phyloP scores from a whole-genome alignment of 1,284 basidiomycete genomes.

The Coniferiporia sulphurascens region DNA sequence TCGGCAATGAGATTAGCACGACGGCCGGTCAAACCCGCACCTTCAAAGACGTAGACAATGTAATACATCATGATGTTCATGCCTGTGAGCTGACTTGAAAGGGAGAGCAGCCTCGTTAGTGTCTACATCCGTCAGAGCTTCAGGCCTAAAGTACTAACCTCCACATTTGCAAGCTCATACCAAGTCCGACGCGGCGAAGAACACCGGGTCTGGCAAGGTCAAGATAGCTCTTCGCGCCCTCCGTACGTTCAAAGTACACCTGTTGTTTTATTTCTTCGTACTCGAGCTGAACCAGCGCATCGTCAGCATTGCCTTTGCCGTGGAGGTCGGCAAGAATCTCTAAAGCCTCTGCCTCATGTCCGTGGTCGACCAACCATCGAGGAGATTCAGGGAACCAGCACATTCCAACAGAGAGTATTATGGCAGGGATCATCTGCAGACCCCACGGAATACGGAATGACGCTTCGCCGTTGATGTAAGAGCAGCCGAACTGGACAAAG shows the following conservation, averaged over 20 bases:
- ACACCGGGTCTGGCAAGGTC: slow-evolving; percentile 62
- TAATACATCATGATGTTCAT: neutral
- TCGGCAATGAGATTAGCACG: slow-evolving; percentile 72
- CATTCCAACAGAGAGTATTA: slow-evolving; percentile 68
- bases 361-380: slow-evolving; percentile 58
- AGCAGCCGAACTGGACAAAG: slow-evolving; percentile 71
- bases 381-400: slow-evolving; percentile 54
- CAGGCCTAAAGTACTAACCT: slow-evolving; percentile 34
- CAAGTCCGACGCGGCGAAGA: slow-evolving; percentile 54
- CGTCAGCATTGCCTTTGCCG: slow-evolving; percentile 58
- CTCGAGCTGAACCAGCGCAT: slow-evolving; percentile 72
- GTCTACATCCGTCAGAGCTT: slow-evolving; percentile 54
- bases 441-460: slow-evolving; percentile 81
- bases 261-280: slow-evolving; percentile 76
- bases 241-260: slow-evolving; percentile 63
- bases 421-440: slow-evolving; percentile 71
- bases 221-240: slow-evolving; percentile 66
- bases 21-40: slow-evolving; percentile 67
- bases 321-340: slow-evolving; percentile 77
- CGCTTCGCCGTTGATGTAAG: slow-evolving; percentile 61
- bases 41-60: slow-evolving; percentile 61
- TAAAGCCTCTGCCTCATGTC: slow-evolving; percentile 64
- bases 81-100: neutral
- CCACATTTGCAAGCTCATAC: slow-evolving; percentile 59
- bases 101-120: slow-evolving; percentile 41